These are phyloP conservation scores for Camelina laxa DNA, from an alignment of 345 rosid genomes.

Conservation along the genomic window DNA sequence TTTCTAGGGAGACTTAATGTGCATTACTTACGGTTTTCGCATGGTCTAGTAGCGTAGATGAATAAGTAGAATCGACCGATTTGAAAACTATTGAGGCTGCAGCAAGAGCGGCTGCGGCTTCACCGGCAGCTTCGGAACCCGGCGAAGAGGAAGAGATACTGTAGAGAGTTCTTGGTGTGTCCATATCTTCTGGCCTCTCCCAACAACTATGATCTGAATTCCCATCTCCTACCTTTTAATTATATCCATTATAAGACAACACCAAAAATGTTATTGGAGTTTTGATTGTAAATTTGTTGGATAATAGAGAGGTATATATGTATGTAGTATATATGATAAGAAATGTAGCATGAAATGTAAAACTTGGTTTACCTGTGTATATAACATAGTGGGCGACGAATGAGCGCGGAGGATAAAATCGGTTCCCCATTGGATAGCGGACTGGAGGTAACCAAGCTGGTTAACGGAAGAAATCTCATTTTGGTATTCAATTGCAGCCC, in stretches of 20 bases:
- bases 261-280: neutral
- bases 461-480: constrained; percentile 56
- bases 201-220: constrained; percentile 81
- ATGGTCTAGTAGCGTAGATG: constrained; percentile 57
- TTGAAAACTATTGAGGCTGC: constrained; percentile 74
- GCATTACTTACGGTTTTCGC: constrained; percentile 56
- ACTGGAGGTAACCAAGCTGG: constrained; percentile 54
- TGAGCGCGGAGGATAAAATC: constrained; percentile 65
- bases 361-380: constrained; percentile 61
- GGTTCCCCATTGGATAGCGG: constrained; percentile 76
- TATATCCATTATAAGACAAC: neutral
- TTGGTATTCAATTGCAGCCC: constrained; percentile 72
- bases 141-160: constrained; percentile 65
- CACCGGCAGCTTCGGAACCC: constrained; percentile 78
- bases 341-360: neutral
- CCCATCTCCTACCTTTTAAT: constrained; percentile 83
- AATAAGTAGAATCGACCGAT: constrained; percentile 54
- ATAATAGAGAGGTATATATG: neutral
- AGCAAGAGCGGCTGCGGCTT: constrained; percentile 89
- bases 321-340: neutral
- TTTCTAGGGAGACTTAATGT: too few relatives aligned
- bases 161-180: constrained; percentile 73
- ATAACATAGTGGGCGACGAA: constrained; percentile 68
- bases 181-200: constrained; percentile 98
- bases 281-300: neutral